These are phyloP conservation scores for Fusarium mexicanum DNA, from an alignment of 2,329 filamentous ascomycete genomes.

Conservation along the genomic window DNA sequence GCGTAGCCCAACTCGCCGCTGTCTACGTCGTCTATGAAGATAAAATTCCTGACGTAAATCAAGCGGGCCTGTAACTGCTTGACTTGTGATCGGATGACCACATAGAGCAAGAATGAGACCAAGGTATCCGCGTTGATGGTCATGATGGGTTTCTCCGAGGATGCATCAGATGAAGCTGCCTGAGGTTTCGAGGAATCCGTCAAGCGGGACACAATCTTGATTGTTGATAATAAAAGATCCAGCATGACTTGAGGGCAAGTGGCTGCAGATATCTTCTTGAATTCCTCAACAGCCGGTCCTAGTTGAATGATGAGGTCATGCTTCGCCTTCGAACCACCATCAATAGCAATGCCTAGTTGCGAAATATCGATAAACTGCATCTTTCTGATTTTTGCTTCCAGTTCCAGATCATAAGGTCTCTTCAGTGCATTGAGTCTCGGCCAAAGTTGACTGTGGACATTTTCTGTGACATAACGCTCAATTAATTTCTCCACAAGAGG, in stretches of 20 bases:
- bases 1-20: constrained; percentile 96
- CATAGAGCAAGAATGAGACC: constrained; percentile 88
- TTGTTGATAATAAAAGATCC: constrained; percentile 78
- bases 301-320: constrained; percentile 82
- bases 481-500: constrained; percentile 93
- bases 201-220: constrained; percentile 82
- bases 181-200: constrained; percentile 61
- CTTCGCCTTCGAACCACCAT: constrained; percentile 80
- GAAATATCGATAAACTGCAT: constrained; percentile 96
- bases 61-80: constrained; percentile 88
- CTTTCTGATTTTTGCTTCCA: constrained; percentile 89
- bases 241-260: constrained; percentile 91
- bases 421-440: constrained; percentile 82
- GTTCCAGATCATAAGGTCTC: constrained; percentile 82
- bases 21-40: constrained; percentile 97
- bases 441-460: constrained; percentile 90
- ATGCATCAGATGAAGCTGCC: constrained; percentile 46
- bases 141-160: constrained; percentile 64
- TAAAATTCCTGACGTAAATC: constrained; percentile 96
- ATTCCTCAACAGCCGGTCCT: constrained; percentile 83
- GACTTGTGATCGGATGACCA: constrained; percentile 91
- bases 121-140: constrained; percentile 87
- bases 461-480: constrained; percentile 92
- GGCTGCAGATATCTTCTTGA: constrained; percentile 82
- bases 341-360: constrained; percentile 88